phyloP scores from a whole-genome alignment of 2,329 filamentous ascomycete genomes.

The Aspergillaceae sp. region DNA sequence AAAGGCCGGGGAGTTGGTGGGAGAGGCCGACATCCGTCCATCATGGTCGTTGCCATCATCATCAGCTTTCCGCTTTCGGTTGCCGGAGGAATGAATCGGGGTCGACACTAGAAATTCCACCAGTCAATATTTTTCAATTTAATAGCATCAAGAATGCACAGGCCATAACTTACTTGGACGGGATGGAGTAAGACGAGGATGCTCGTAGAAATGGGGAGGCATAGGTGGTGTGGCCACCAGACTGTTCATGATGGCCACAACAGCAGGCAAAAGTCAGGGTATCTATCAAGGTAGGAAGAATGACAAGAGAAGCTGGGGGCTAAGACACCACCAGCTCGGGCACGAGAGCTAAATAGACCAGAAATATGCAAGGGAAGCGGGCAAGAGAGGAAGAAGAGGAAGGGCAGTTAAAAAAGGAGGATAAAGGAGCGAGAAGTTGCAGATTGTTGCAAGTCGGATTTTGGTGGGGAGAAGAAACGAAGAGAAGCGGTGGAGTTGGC shows the following conservation, averaged over 20 bases:
- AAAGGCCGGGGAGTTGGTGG: constrained; percentile 69
- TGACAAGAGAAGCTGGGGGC: constrained; percentile 8
- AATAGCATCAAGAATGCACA: constrained; percentile 5
- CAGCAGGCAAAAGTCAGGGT: constrained; percentile 9
- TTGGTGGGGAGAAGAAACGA: constrained; percentile 9
- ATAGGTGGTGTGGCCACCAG: constrained; percentile 50
- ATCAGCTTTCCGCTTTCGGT: constrained; percentile 81
- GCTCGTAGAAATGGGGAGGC: constrained; percentile 55
- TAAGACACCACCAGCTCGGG: not conserved
- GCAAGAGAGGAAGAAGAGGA: constrained; percentile 3
- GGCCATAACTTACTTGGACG: constrained; percentile 45
- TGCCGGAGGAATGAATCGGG: constrained; percentile 33
- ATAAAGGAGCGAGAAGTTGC: constrained; percentile 4
- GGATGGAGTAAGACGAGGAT: constrained; percentile 51
- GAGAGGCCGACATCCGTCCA: constrained; percentile 87
- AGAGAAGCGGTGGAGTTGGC: constrained; percentile 24
- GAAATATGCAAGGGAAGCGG: constrained; percentile 3
- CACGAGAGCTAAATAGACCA: constrained; percentile 5
- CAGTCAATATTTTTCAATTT: not conserved
- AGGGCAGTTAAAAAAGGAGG: constrained; percentile 1
- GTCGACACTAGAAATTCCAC: constrained; percentile 25
- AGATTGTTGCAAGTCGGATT: not conserved
- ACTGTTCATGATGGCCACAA: constrained; percentile 49
- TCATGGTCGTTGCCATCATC: constrained; percentile 54
- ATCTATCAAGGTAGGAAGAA: constrained; percentile 5